Percentiles rank a stretch among this genome's conserved stretches.
Conservation (phyloP, 768 basidiomycete genomes). For the Leccinellum rugosiceps region DNA sequence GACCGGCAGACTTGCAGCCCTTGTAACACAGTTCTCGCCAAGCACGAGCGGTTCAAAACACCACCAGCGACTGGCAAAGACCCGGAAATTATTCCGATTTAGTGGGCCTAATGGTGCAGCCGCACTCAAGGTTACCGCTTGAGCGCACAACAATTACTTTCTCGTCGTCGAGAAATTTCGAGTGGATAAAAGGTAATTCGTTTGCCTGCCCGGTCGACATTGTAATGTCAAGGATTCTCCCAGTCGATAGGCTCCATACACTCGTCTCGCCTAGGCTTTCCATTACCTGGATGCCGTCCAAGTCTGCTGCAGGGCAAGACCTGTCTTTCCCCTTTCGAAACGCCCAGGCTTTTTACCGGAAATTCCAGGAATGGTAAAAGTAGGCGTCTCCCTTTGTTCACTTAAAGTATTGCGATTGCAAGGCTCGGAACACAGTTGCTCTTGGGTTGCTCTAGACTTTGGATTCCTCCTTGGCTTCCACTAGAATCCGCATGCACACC, state of each 20-base stretch:
- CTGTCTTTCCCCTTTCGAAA: slow-evolving; percentile 2
- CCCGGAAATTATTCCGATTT: too few relatives aligned
- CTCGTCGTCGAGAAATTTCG: too few relatives aligned
- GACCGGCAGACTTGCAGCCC: too few relatives aligned
- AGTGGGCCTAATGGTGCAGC: too few relatives aligned
- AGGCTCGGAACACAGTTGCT: neutral
- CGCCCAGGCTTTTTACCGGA: neutral
- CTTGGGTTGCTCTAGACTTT: slow-evolving; percentile 4
- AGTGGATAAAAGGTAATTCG: too few relatives aligned
- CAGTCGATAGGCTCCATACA: neutral
- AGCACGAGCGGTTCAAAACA: too few relatives aligned
- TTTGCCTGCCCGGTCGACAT: too few relatives aligned
- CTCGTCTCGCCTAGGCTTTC: slow-evolving; percentile 1
- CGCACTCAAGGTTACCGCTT: too few relatives aligned
- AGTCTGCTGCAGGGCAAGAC: neutral
- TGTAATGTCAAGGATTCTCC: neutral
- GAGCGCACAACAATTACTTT: too few relatives aligned
- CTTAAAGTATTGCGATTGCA: slow-evolving; percentile 5
- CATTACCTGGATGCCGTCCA: neutral
- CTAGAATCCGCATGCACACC: neutral
- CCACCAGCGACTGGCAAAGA: too few relatives aligned
- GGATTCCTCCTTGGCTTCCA: slow-evolving; percentile 9
- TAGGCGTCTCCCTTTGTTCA: neutral
- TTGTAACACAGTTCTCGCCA: too few relatives aligned
- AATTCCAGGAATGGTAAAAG: neutral